Evolutionary conservation across 352 stramenopile genomes (phyloP).

Genomic region (Blastocystis sp.): DNA sequence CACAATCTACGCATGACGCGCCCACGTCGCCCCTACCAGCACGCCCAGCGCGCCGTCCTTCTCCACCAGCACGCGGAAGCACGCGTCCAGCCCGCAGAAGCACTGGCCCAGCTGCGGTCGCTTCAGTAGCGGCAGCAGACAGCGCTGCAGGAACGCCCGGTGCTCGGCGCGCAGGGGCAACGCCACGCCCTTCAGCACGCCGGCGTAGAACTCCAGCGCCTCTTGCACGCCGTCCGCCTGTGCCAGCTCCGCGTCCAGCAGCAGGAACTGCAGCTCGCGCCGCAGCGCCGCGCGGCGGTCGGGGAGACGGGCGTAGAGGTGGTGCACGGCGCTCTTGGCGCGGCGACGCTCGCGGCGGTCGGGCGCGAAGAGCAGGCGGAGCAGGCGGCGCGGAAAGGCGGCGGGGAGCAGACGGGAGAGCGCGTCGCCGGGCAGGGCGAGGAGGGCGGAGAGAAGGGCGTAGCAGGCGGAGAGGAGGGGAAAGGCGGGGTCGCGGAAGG

Average conservation of each 20-base stretch:
- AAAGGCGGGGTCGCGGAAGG: constrained; percentile 14
- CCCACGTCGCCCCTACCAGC: background rate
- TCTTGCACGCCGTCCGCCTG: constrained; percentile 3
- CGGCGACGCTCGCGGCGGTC: background rate
- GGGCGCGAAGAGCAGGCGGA: constrained; percentile 5
- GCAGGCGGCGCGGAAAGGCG: background rate
- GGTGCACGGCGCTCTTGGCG: background rate
- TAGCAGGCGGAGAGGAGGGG: background rate
- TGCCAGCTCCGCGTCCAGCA: background rate
- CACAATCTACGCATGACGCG: constrained; percentile 1
- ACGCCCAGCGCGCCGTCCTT: constrained; percentile 42
- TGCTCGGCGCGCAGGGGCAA: constrained; percentile 37
- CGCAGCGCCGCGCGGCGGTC: background rate
- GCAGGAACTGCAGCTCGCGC: background rate
- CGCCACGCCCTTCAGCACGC: constrained; percentile 7
- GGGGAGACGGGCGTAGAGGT: constrained; percentile 2
- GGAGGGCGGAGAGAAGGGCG: background rate
- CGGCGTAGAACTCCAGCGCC: constrained; percentile 25
- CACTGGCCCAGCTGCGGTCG: constrained; percentile 1
- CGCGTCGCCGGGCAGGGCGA: background rate
- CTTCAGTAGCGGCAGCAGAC: constrained; percentile 19
- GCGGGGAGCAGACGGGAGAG: background rate
- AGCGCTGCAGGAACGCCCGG: background rate
- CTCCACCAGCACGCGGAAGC: background rate
- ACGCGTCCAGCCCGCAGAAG: constrained; percentile 20